Evolutionary conservation across 352 stramenopile species (phyloP).

Genomic region (Phytophthora cryptogea): DNA sequence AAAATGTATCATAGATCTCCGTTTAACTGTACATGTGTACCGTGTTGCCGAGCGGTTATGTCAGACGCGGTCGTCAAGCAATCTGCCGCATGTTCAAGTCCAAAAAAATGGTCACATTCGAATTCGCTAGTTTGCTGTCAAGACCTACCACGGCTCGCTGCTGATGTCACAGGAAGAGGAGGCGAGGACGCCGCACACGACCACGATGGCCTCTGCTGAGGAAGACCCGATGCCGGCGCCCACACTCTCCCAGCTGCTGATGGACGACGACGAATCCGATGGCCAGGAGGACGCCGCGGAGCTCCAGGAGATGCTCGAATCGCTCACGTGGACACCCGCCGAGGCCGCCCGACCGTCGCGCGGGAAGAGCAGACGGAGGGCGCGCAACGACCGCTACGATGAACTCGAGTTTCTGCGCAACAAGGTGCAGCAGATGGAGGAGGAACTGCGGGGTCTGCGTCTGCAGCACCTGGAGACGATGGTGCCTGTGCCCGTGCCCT

Average conservation of each 20-base stretch:
- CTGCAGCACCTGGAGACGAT: conserved; percentile 19
- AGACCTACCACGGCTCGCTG: not conserved
- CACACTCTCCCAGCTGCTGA: conserved; percentile 16
- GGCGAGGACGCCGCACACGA: conserved; percentile 7
- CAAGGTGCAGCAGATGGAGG: conserved; percentile 42
- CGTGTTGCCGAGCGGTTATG: not conserved
- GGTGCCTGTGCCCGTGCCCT: conserved; percentile 14
- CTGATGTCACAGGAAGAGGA: conserved; percentile 19
- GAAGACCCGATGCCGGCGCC: conserved; percentile 2
- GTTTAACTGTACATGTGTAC: not conserved
- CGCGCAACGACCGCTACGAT: conserved; percentile 32
- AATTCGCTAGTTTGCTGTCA: conserved; percentile 7
- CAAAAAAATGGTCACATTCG: conserved; percentile 10
- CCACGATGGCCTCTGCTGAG: not conserved
- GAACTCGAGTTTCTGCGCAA: conserved; percentile 42
- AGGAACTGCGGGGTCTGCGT: conserved; percentile 25
- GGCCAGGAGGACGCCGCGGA: conserved; percentile 12
- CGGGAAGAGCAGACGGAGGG: conserved; percentile 23
- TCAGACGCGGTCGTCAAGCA: not conserved
- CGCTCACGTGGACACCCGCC: conserved; percentile 7
- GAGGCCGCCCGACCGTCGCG: not conserved
- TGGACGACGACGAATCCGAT: conserved; percentile 19
- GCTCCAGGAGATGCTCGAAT: conserved; percentile 30
- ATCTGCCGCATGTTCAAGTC: not conserved
- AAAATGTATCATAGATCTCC: not conserved